A percentile compares a stretch with the other conserved stretches of the same genome.
Evolutionary conservation across 768 basidiomycete species (phyloP).

Genomic region (Pleurotus platypus): DNA sequence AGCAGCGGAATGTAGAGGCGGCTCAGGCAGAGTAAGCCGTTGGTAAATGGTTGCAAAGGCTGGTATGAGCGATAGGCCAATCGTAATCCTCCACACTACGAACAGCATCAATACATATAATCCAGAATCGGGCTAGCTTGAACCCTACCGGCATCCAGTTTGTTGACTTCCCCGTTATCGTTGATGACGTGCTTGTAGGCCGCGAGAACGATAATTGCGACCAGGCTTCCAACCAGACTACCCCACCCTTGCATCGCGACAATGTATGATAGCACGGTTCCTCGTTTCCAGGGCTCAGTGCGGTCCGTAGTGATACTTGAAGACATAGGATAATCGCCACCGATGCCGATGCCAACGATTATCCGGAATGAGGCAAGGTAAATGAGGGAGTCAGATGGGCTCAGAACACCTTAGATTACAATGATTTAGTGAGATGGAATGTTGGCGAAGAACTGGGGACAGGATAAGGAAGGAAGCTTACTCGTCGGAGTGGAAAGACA

Average conservation of each 20-base stretch:
- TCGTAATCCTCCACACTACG: conserved; percentile 66
- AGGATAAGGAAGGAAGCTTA: conserved; percentile 8
- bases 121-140: background rate
- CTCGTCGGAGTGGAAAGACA: conserved; percentile 65
- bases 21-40: conserved; percentile 70
- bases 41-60: conserved; percentile 74
- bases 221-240: conserved; percentile 56
- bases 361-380: conserved; percentile 68
- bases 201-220: conserved; percentile 61
- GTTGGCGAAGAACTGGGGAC: background rate
- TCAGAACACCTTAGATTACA: conserved; percentile 23
- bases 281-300: conserved; percentile 59
- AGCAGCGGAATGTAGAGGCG: conserved; percentile 41
- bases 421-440: background rate
- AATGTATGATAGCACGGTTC: conserved; percentile 70
- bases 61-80: conserved; percentile 69
- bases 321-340: conserved; percentile 79
- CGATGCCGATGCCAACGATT: conserved; percentile 73
- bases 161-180: conserved; percentile 48
- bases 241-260: conserved; percentile 82
- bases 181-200: conserved; percentile 65
- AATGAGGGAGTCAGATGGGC: conserved; percentile 49
- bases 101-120: background rate
- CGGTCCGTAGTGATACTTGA: conserved; percentile 67
- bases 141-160: conserved; percentile 62